Percentiles rank a stretch among this genome's conserved stretches.
Conservation (phyloP, 164 flowering plant genomes). For the Paratinospora sagittata region DNA sequence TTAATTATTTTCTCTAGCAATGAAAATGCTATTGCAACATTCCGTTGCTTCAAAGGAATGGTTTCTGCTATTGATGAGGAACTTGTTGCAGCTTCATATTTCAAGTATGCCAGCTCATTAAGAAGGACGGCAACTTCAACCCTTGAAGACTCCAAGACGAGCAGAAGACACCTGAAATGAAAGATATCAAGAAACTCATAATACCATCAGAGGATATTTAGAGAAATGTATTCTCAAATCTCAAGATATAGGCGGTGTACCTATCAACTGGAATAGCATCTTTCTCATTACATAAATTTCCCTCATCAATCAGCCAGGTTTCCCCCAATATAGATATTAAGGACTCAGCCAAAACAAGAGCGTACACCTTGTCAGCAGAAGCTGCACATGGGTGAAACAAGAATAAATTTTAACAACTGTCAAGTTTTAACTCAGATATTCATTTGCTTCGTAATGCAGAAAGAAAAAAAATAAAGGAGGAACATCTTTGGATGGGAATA, state of each 20-base stretch:
- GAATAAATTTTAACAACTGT: background rate
- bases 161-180: constrained; percentile 70
- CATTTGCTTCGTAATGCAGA: background rate
- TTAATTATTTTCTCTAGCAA: constrained; percentile 76
- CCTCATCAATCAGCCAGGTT: constrained; percentile 60
- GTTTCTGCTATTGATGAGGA: constrained; percentile 39
- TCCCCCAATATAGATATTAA: constrained; percentile 59
- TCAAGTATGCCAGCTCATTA: constrained; percentile 78
- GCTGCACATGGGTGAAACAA: constrained; percentile 35
- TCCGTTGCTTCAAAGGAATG: constrained; percentile 42
- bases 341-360: constrained; percentile 75
- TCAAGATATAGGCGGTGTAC: constrained; percentile 26
- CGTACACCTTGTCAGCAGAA: constrained; percentile 66
- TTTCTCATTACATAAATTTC: constrained; percentile 33
- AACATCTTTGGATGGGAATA: background rate
- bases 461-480: background rate
- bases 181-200: background rate
- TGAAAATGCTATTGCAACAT: constrained; percentile 61
- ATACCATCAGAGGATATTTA: background rate
- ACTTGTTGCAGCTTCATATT: constrained; percentile 60
- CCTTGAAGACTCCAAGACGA: constrained; percentile 82
- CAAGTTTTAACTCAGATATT: background rate
- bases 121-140: constrained; percentile 86
- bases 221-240: background rate
- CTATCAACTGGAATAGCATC: constrained; percentile 63